Percentiles rank a stretch among this genome's conserved stretches.
These are phyloP conservation scores for Torrubiellomyces zombiae DNA, from an alignment of 2,329 filamentous ascomycete genomes.

Conservation along the genomic window DNA sequence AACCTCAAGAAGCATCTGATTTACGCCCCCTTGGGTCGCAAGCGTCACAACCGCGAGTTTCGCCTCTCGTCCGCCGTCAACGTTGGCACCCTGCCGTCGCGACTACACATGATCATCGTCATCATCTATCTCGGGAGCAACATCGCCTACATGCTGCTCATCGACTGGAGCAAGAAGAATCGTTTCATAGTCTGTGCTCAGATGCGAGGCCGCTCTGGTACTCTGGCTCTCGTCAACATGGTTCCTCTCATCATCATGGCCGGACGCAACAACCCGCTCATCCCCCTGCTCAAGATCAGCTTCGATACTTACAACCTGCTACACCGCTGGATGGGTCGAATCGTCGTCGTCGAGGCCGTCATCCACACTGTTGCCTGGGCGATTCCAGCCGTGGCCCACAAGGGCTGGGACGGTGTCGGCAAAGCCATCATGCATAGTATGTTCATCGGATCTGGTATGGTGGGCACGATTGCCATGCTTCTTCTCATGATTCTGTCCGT, in stretches of 20 bases:
- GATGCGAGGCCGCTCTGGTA: constrained; percentile 71
- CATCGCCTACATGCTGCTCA: constrained; percentile 41
- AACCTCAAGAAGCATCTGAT: constrained; percentile 42
- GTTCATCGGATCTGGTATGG: constrained; percentile 50
- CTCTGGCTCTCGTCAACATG: constrained; percentile 76
- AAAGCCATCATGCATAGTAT: constrained; percentile 36
- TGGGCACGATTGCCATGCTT: constrained; percentile 43
- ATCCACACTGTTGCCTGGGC: constrained; percentile 60
- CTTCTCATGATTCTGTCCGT: constrained; percentile 53
- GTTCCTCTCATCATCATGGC: constrained; percentile 80
- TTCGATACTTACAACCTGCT: constrained; percentile 86
- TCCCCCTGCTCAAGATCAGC: constrained; percentile 64
- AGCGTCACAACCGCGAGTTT: constrained; percentile 52
- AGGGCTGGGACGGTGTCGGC: constrained; percentile 42
- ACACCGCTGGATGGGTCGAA: constrained; percentile 59
- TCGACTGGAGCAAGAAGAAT: constrained; percentile 43
- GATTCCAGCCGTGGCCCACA: constrained; percentile 50
- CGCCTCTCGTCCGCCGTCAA: constrained; percentile 42
- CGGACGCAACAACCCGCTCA: constrained; percentile 84
- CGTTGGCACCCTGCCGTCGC: constrained; percentile 46
- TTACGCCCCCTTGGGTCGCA: constrained; percentile 45
- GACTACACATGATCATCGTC: constrained; percentile 43
- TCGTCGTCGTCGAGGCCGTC: constrained; percentile 51
- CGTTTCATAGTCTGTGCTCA: constrained; percentile 56
- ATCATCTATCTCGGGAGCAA: constrained; percentile 42